Evolutionary conservation across 1,284 basidiomycete species (phyloP).

Genomic region (Austroboletus novae-zelandiae): DNA sequence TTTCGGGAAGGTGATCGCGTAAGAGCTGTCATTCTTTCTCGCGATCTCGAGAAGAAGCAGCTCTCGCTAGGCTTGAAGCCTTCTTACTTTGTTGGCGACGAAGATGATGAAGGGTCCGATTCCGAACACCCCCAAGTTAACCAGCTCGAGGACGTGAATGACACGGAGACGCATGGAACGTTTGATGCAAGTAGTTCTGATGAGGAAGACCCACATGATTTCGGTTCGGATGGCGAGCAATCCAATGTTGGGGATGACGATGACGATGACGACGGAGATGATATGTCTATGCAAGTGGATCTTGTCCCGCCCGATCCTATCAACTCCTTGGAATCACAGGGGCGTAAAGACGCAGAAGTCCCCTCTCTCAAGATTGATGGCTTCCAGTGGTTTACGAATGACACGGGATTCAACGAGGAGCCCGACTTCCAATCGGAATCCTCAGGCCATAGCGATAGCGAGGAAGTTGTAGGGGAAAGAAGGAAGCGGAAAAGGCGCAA

Average conservation of each 20-base stretch:
- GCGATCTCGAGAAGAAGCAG: conserved; percentile 74
- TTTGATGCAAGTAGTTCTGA: conserved; percentile 24
- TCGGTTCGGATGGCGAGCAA: conserved; percentile 24
- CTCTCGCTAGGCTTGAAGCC: conserved; percentile 91
- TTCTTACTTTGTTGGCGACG: conserved; percentile 69
- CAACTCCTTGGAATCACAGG: conserved; percentile 16
- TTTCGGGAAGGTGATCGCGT: conserved; percentile 89
- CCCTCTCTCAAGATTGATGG: conserved; percentile 54
- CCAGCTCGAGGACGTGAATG: conserved; percentile 24
- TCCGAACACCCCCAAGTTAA: conserved; percentile 15
- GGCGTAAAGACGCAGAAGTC: conserved; percentile 14
- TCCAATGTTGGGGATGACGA: conserved; percentile 24
- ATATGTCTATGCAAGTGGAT: conserved; percentile 43
- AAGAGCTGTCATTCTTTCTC: conserved; percentile 72
- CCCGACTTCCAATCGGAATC: conserved; percentile 31
- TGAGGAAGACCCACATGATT: conserved; percentile 12
- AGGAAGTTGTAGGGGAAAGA: conserved; percentile 44
- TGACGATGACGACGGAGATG: conserved; percentile 36
- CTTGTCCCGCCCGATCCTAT: conserved; percentile 26
- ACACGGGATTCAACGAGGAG: conserved; percentile 36
- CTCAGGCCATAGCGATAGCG: conserved; percentile 51
- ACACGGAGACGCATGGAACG: conserved; percentile 23
- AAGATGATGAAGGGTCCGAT: conserved; percentile 29
- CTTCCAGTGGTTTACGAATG: conserved; percentile 67
- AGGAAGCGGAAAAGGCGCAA: conserved; percentile 69